Evolutionary conservation across 495 filamentous ascomycete genomes (phyloP), one percentile per base, ranked within the genome.

Genomic region (Aspergillus baeticus): DNA sequence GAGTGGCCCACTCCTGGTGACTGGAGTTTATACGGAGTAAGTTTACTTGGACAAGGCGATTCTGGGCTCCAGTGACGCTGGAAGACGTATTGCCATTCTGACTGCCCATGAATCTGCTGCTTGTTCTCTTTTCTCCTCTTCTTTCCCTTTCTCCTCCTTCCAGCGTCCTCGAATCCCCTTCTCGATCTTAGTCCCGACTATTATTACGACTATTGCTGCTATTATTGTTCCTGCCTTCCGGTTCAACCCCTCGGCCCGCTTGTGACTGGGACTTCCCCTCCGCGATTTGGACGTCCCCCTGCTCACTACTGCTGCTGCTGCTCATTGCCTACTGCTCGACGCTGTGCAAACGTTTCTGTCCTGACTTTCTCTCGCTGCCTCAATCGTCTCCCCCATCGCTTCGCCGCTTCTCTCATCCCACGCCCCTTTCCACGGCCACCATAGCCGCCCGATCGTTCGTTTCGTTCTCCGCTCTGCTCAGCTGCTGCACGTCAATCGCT

Each of bases 321-420:
- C 45, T 55, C 45, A 38, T 41, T 42, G 10, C 22, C 51, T 18
- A 20, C 57, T 61, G 53, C 33, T 65, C 37, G 48, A 59, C 62
- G 59, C 59, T 48, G 56, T 62, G 56, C 63, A 60, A 58, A 58
- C 58, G 51, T 58, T 33, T 39, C n/a, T 54, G 55, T 63, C 37
- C 50, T 55, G 49, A 48, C 44, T 36, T 49, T 42, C 23, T 21
- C 37, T 29, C 55, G 38, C 49, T n/a, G n/a, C n/a, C n/a, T n/a
- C 21, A 18, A n/a, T 41, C 35, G 53, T 60, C 47, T 41, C 43
- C 38, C 21, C 26, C 23, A 23, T 61, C 39, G 35, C 10, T 10
- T 45, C 54, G 31, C 39, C 57, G 26, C 47, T 48, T 34, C 35
- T 45, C 58, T 57, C 44, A 31, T 21, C 42, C 37, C 23, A 51